Evolutionary conservation across 371 early-diverging fungal species (phyloP), one percentile per base, ranked within the genome.

Genomic region (Mortierella polycephala): DNA sequence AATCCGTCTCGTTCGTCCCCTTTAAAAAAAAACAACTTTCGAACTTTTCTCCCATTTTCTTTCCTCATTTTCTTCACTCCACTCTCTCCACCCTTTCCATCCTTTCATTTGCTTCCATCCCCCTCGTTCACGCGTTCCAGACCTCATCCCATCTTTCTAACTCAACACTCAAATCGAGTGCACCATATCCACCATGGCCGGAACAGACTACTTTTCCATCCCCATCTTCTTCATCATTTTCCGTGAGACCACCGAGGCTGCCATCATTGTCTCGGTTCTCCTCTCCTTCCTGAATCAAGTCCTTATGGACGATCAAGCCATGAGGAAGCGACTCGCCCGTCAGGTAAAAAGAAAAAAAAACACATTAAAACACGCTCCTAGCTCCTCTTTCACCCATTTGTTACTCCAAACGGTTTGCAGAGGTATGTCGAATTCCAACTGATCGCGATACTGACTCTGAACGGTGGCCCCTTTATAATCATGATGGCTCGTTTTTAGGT

Each of bases 141-240:
- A 44, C 50, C 49, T 39, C 39, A 45, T 44, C 37, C 23, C 53
- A 30, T n/a, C 56, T 44, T 50, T 14, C 39, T 41, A 21, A 53
- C 40, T 16, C 9, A 13, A 16, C 16, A 23, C 57, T 50, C 65
- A 18, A 20, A 30, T 40, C 45, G 18, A 20, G 2, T 13, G 16
- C 23, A 30, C 18, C 47, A 9, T 12, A 14, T 16, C 47, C 57
- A 42, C 42, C 37, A 75, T 75, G 75, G 71, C 58, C 7, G 13
- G 46, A 44, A 49, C 67, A 3, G 47, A 63, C 10, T 72, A 66
- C 62, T 93, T 94, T 71, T 86, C 89, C 37, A 85, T 93, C 2
- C 92, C 94, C 0, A 86, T 94, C 57, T 95, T 91, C 81, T 94
- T 96, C 71, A 91, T 96, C 53, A 61, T 96, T 51, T 90, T 94